Percentiles rank a stretch among this genome's conserved stretches.
These are phyloP conservation scores for Rhodosporidiobolus sp. DNA, from an alignment of 768 basidiomycete species.

Conservation along the genomic window DNA sequence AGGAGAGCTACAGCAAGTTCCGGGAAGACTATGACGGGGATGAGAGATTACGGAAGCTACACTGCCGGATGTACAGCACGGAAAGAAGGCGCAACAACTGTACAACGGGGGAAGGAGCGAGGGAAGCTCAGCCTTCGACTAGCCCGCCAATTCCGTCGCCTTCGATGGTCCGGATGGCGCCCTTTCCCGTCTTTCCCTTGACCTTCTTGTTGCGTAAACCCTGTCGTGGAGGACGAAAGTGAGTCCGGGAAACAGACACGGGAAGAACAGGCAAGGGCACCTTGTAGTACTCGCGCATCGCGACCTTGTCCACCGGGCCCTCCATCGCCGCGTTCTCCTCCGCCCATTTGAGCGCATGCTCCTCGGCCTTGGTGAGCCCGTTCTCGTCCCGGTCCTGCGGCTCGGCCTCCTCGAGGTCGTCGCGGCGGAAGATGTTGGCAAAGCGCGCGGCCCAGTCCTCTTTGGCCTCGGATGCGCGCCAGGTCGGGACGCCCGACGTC, in stretches of 20 bases:
- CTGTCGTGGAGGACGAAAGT: neutral
- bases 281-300: slow-evolving; percentile 44
- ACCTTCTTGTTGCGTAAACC: slow-evolving; percentile 38
- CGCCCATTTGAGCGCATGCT: slow-evolving; percentile 40
- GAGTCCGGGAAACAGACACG: neutral
- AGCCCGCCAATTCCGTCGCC: slow-evolving; percentile 26
- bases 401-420: slow-evolving; percentile 31
- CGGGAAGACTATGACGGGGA: too few species aligned
- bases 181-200: slow-evolving; percentile 31
- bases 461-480: slow-evolving; percentile 40
- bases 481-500: slow-evolving; percentile 36
- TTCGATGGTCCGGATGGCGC: slow-evolving; percentile 43
- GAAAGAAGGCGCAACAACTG: neutral
- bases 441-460: slow-evolving; percentile 42
- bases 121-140: slow-evolving; percentile 1
- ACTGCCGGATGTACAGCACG: too few species aligned
- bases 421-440: slow-evolving; percentile 36
- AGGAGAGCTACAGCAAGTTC: too few species aligned
- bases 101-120: neutral
- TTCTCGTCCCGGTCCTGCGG: slow-evolving; percentile 23
- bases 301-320: slow-evolving; percentile 30
- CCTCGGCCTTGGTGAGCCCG: slow-evolving; percentile 42
- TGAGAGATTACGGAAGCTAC: too few species aligned
- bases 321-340: slow-evolving; percentile 36
- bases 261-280: slow-evolving; percentile 8